A percentile compares a stretch with the other conserved stretches of the same genome.
Conservation (phyloP, 1,284 basidiomycete species). For the Leccinum glutinopallens region DNA sequence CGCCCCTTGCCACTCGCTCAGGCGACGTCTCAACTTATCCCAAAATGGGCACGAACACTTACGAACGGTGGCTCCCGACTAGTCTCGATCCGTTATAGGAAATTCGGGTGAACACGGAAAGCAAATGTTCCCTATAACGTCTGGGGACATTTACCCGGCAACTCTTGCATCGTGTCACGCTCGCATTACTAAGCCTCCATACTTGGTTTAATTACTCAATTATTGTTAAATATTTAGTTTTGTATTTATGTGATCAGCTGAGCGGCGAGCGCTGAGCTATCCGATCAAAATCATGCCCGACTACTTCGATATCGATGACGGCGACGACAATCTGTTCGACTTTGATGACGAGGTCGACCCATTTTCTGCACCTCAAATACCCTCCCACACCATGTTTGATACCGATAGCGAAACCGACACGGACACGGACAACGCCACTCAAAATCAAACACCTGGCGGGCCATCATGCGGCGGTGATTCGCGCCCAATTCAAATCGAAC, state of each 20-base stretch:
- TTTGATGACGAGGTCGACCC: conserved; percentile 4
- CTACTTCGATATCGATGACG: background rate
- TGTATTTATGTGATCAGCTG: no score
- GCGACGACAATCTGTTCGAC: conserved; percentile 3
- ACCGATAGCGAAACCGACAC: background rate
- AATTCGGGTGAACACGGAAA: conserved; percentile 7
- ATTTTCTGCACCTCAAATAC: conserved; percentile 10
- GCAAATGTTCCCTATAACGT: conserved; percentile 8
- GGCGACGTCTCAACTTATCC: no score
- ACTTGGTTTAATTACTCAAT: background rate
- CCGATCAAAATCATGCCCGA: conserved; percentile 4
- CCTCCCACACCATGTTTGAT: conserved; percentile 4
- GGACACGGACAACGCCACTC: background rate
- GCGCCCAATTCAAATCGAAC: background rate
- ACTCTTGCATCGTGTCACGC: conserved; percentile 4
- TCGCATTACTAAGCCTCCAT: background rate
- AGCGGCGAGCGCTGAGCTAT: background rate
- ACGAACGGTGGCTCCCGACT: no score
- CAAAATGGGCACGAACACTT: no score
- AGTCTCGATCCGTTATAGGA: background rate
- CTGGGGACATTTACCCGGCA: conserved; percentile 10
- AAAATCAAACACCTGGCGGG: background rate
- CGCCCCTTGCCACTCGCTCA: no score
- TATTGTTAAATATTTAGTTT: no score
- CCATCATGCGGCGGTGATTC: background rate